Evolutionary conservation across 1,139 yeast genomes (phyloP).

Genomic region (Diutina pseudorugosa): DNA sequence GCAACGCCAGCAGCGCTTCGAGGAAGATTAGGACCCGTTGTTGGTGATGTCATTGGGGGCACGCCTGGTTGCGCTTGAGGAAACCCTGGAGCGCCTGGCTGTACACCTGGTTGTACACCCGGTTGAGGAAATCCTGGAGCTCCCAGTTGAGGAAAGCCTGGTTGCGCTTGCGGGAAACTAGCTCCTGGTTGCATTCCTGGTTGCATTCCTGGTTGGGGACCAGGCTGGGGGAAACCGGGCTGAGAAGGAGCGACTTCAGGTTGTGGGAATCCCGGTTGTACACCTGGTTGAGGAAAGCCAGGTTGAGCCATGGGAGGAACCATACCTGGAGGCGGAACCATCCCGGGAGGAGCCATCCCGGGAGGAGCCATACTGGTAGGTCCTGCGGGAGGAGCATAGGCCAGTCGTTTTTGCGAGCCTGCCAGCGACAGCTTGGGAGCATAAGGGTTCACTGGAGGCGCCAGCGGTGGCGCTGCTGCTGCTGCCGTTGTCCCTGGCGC

Average conservation of each 20-base stretch:
- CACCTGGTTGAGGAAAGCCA: constrained; percentile 7
- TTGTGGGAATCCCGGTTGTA: constrained; percentile 5
- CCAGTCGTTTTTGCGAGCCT: background rate
- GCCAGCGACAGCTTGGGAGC: background rate
- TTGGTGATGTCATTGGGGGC: constrained; percentile 7
- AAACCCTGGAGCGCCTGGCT: background rate
- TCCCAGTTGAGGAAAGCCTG: constrained; percentile 3
- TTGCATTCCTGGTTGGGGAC: constrained; percentile 6
- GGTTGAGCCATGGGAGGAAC: background rate
- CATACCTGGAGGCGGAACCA: background rate
- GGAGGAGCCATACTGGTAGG: background rate
- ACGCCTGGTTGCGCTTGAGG: background rate
- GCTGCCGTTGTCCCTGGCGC: too few species aligned
- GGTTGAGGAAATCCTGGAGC: constrained; percentile 3
- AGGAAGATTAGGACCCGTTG: constrained; percentile 5
- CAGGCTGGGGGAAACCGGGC: constrained; percentile 8
- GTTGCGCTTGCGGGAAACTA: constrained; percentile 1
- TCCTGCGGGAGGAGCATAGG: background rate
- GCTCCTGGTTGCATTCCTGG: too few species aligned
- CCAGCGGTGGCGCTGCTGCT: background rate
- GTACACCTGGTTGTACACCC: constrained; percentile 6
- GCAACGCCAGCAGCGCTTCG: background rate
- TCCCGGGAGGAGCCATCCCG: background rate
- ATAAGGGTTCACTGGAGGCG: background rate
- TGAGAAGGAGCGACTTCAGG: constrained; percentile 6